These are phyloP conservation scores for Penicillium egyptiacum DNA, from an alignment of 495 filamentous ascomycete genomes.

Conservation along the genomic window DNA sequence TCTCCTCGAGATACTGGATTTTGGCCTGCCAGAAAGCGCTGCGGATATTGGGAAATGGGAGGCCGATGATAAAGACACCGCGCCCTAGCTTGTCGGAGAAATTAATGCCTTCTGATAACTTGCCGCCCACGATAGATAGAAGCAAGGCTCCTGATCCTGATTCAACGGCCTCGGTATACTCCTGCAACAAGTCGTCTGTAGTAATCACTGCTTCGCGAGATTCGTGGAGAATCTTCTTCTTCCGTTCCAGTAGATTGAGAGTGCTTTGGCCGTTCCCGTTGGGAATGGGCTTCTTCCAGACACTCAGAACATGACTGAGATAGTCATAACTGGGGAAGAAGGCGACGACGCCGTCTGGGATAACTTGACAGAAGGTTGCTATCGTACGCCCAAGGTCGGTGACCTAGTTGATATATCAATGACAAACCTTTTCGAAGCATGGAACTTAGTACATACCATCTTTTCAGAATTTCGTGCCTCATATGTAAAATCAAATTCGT, in stretches of 20 bases:
- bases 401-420: conserved; percentile 51
- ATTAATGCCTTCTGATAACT: conserved; percentile 96
- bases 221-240: conserved; percentile 70
- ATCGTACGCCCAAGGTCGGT: conserved; percentile 72
- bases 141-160: conserved; percentile 70
- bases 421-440: neutral
- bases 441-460: conserved; percentile 43
- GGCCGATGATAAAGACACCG: conserved; percentile 82
- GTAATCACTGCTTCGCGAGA: conserved; percentile 48
- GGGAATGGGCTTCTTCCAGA: conserved; percentile 58
- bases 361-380: conserved; percentile 64
- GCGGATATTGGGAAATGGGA: conserved; percentile 90
- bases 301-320: conserved; percentile 65
- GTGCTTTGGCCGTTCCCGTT: conserved; percentile 32
- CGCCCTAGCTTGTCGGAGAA: conserved; percentile 91
- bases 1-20: conserved; percentile 78
- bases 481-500: conserved; percentile 84
- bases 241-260: conserved; percentile 45
- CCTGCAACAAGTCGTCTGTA: conserved; percentile 66
- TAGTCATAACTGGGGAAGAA: conserved; percentile 97
- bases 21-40: conserved; percentile 91
- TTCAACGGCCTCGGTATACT: conserved; percentile 70
- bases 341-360: conserved; percentile 90
- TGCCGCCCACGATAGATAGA: conserved; percentile 92
- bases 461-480: conserved; percentile 62